Evolutionary conservation across 2,329 filamentous ascomycete species (phyloP).

Genomic region (Botryosphaeria dothidea): DNA sequence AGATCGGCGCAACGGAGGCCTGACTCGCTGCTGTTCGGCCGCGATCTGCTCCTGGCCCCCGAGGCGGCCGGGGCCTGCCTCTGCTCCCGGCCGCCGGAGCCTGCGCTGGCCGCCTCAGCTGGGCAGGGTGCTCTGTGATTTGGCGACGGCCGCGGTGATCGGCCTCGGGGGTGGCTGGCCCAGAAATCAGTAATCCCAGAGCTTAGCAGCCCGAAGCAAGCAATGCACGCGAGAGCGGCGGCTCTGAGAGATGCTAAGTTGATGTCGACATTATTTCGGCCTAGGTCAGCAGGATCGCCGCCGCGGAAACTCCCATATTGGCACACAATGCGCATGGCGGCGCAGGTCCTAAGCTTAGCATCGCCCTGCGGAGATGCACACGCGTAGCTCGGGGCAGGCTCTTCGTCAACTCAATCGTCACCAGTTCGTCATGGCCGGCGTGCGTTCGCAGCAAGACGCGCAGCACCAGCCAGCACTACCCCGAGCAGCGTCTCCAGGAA

Average conservation of each 20-base stretch:
- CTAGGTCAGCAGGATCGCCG: not conserved
- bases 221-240: constrained; percentile 4
- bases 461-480: not conserved
- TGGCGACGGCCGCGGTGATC: constrained; percentile 1
- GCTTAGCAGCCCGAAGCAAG: not conserved
- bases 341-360: constrained; percentile 8
- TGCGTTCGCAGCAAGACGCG: not conserved
- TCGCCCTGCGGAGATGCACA: constrained; percentile 6
- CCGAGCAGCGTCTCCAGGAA: not conserved
- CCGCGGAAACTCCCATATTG: constrained; percentile 13
- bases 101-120: not conserved
- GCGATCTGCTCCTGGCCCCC: constrained; percentile 2
- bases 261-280: constrained; percentile 12
- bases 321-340: constrained; percentile 8
- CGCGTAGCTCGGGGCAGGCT: not conserved
- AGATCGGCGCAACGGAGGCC: constrained; percentile 9
- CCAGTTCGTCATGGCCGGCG: not conserved
- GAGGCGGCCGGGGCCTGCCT: not conserved
- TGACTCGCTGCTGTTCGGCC: constrained; percentile 13
- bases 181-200: not conserved
- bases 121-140: not conserved
- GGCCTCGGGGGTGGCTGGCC: constrained; percentile 9
- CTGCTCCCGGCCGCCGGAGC: not conserved
- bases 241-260: not conserved
- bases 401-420: constrained; percentile 12